Percentiles rank a stretch among this genome's conserved stretches.
phyloP scores from a whole-genome alignment of 2,329 filamentous ascomycete genomes.

The Neonectria neomacrospora region DNA sequence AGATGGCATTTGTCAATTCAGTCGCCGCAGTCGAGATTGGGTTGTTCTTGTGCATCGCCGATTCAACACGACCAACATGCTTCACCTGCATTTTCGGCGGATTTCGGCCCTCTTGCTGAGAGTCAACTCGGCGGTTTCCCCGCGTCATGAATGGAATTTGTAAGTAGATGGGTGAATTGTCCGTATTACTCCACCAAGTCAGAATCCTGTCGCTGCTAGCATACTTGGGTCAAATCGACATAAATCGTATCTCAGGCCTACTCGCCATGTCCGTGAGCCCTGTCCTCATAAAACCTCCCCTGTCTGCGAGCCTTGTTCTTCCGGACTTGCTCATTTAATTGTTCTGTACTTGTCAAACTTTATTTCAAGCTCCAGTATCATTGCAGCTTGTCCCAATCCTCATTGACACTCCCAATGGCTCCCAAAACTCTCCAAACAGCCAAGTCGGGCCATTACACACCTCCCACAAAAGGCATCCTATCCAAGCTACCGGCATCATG shows the following conservation, averaged over 20 bases:
- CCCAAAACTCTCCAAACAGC: conserved; percentile 5
- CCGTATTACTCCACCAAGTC: conserved; percentile 14
- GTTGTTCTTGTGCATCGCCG: neutral
- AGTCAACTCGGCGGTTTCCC: neutral
- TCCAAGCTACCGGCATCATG: conserved; percentile 58
- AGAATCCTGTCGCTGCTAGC: neutral
- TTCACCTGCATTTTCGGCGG: neutral
- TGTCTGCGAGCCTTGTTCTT: conserved; percentile 1
- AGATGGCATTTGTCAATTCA: neutral
- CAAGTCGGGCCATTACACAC: conserved; percentile 48
- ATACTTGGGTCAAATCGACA: conserved; percentile 5
- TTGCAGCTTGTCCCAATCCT: neutral
- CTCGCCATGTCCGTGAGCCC: neutral
- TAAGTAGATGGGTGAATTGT: conserved; percentile 7
- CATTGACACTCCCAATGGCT: neutral
- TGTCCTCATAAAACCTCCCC: conserved; percentile 3
- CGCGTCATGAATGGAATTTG: neutral
- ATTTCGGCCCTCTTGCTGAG: neutral
- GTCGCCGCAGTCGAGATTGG: neutral
- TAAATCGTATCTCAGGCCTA: conserved; percentile 14
- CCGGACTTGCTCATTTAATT: neutral
- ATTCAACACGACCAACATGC: neutral
- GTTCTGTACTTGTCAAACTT: neutral
- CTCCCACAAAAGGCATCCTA: conserved; percentile 57
- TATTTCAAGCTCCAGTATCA: neutral